Evolutionary conservation across 139 green algal genomes (phyloP).

Genomic region (Pseudopediastrum boryanum): DNA sequence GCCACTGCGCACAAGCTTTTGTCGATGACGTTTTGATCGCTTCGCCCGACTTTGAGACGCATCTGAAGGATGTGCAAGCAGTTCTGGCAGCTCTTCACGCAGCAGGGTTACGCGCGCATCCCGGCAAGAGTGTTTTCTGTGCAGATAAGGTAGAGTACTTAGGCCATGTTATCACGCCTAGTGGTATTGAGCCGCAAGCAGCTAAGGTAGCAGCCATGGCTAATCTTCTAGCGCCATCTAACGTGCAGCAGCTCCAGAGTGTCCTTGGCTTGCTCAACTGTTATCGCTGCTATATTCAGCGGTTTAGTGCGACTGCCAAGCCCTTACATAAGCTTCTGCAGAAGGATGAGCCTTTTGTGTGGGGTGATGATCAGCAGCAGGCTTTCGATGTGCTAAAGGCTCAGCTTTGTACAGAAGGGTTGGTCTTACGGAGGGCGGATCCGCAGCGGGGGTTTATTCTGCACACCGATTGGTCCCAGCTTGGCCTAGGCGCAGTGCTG

Average conservation of each 20-base stretch:
- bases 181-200: conserved; percentile 22
- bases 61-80: neutral
- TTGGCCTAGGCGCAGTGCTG: conserved; percentile 45
- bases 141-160: conserved; percentile 40
- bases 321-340: conserved; percentile 38
- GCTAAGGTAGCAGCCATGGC: conserved; percentile 47
- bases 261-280: conserved; percentile 45
- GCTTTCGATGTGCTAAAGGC: conserved; percentile 27
- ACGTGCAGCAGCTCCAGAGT: conserved; percentile 28
- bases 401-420: neutral
- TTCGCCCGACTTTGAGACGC: conserved; percentile 2
- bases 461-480: conserved; percentile 30
- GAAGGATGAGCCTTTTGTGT: conserved; percentile 32
- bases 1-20: conserved; percentile 20
- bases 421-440: conserved; percentile 9
- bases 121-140: conserved; percentile 31
- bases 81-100: conserved; percentile 3
- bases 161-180: conserved; percentile 39
- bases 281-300: conserved; percentile 42
- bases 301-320: conserved; percentile 24
- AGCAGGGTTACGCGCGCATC: conserved; percentile 33
- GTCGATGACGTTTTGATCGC: conserved; percentile 37
- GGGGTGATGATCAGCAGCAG: conserved; percentile 19
- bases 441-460: neutral
- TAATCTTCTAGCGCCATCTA: conserved; percentile 33